phyloP scores from a whole-genome alignment of 768 basidiomycete species.

The Chalciporus chontae region DNA sequence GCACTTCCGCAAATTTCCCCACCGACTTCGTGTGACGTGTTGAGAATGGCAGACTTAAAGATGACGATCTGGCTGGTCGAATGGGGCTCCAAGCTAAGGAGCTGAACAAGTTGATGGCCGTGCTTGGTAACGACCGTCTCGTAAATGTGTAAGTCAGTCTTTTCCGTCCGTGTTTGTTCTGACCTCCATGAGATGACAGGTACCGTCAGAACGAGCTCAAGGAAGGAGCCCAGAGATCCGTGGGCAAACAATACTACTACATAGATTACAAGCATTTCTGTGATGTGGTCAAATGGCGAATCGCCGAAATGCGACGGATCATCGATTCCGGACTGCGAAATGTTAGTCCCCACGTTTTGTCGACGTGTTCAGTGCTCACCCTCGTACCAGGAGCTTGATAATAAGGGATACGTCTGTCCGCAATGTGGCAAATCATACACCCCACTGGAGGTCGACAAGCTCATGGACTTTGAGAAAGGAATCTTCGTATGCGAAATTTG shows the following conservation, averaged over 20 bases:
- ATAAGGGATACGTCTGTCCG: conserved; percentile 96
- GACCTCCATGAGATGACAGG: conserved; percentile 36
- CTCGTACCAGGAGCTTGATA: conserved; percentile 76
- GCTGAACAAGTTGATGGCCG: conserved; percentile 84
- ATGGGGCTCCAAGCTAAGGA: conserved; percentile 90
- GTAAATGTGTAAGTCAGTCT: conserved; percentile 62
- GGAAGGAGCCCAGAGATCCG: conserved; percentile 83
- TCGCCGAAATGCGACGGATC: conserved; percentile 85
- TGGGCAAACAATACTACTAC: conserved; percentile 91
- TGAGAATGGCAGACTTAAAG: conserved; percentile 66
- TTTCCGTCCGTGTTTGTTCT: conserved; percentile 1
- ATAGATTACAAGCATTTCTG: conserved; percentile 94
- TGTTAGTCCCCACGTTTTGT: conserved; percentile 41
- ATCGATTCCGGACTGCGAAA: conserved; percentile 90
- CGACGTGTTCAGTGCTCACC: background rate
- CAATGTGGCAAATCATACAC: conserved; percentile 82
- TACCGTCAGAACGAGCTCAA: conserved; percentile 91
- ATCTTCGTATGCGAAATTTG: conserved; percentile 87
- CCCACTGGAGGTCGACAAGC: conserved; percentile 78
- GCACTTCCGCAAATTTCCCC: conserved; percentile 7
- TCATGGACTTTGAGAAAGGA: conserved; percentile 68
- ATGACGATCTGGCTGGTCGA: conserved; percentile 88
- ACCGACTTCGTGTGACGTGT: conserved; percentile 14
- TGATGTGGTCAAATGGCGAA: conserved; percentile 97
- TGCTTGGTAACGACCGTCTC: conserved; percentile 72